Evolutionary conservation across 345 rosid genomes (phyloP), one percentile per base, ranked within the genome.

Genomic region (Ceriops zippeliana): DNA sequence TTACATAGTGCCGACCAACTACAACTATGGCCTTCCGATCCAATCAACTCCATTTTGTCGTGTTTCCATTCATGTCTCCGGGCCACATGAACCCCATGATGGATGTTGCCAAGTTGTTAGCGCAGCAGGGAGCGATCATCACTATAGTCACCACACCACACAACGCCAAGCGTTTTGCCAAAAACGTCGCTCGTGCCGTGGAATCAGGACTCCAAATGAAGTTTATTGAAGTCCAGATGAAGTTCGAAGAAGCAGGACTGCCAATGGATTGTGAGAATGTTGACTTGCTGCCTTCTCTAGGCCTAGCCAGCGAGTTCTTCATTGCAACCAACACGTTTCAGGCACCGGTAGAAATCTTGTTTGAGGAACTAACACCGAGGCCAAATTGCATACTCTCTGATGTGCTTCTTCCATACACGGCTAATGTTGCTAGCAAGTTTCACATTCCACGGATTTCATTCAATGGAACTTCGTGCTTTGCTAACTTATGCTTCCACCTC

Each of bases 321-420:
- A 38, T 6, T 16, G 77, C 73, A 6, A 11, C 52, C 5, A 32
- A 22, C 24, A 73, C 47, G 71, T 57, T 73, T 3, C 71, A 73
- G 61, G 28, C 37, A 34, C 76, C 65, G 16, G 58, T 67, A 5
- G 54, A 68, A 9, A 31, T 57, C 4, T 37, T 63, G 47, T 47
- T 68, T 9, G 10, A 54, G 20, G 30, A 37, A 0, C 24, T 74
- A 31, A 46, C 76, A 11, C 87, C 84, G 1, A 70, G 59, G 19
- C 83, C 87, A 0, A 65, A 76, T 27, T 81, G 87, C 73, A 68
- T 78, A 32, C 63, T 86, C 17, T 67, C 82, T 0, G 85, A 75
- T 30, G 70, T 66, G 62, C 61, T 65, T 60, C 76, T 80, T 2
- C 65, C 82, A 0, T 86, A 83, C 86, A 82, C 87, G 0, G 70